Conservation (phyloP, 495 filamentous ascomycete species). For the Podospora bellae-mahoneyi region DNA sequence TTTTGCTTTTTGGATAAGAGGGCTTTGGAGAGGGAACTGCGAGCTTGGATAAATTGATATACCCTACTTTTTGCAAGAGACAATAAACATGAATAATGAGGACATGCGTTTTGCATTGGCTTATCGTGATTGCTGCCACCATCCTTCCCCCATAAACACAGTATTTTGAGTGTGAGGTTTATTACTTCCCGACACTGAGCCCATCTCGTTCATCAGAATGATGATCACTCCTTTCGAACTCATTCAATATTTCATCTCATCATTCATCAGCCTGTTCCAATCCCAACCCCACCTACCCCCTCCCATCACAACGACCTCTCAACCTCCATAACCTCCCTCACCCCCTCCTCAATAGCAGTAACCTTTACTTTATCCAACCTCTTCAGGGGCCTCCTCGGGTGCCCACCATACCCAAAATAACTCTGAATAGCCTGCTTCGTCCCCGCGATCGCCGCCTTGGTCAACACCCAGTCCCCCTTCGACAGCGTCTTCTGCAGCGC, state of each 20-base stretch:
- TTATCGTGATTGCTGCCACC: too few relatives aligned
- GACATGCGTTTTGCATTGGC: too few relatives aligned
- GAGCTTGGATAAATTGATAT: too few relatives aligned
- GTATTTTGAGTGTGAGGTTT: too few relatives aligned
- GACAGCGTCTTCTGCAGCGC: conserved; percentile 68
- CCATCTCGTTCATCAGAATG: too few relatives aligned
- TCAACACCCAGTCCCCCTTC: conserved; percentile 80
- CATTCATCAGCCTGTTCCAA: neutral
- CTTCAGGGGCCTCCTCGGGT: conserved; percentile 69
- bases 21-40: too few relatives aligned
- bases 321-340: conserved; percentile 63
- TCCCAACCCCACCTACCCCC: neutral
- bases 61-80: too few relatives aligned
- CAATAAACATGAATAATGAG: too few relatives aligned
- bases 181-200: too few relatives aligned
- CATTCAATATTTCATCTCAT: neutral
- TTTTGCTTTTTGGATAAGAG: neutral
- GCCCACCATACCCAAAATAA: conserved; percentile 82
- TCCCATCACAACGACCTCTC: conserved; percentile 37
- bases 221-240: neutral
- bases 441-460: conserved; percentile 79
- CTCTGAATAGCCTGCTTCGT: conserved; percentile 81
- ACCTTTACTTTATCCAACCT: conserved; percentile 59
- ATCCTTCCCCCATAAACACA: too few relatives aligned
- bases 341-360: conserved; percentile 63